A percentile compares a stretch with the other conserved stretches of the same genome.
phyloP scores from a whole-genome alignment of 1,139 yeast genomes.

The Taphrina sp. region DNA sequence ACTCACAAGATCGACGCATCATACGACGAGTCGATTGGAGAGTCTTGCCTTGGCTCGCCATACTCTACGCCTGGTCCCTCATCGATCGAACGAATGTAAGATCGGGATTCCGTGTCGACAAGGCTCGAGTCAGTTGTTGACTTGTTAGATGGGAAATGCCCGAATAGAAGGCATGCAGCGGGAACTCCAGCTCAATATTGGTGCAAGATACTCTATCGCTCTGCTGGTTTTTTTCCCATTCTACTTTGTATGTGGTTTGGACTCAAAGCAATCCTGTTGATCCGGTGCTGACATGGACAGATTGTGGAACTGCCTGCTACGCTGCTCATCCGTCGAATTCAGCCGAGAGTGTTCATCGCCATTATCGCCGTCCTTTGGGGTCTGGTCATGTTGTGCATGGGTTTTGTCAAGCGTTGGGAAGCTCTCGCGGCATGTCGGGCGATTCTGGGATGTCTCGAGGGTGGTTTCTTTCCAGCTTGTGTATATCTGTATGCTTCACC shows the following conservation, averaged over 20 bases:
- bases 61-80: slow-evolving; percentile 59
- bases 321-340: slow-evolving; percentile 56
- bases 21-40: slow-evolving; percentile 48
- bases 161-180: slow-evolving; percentile 55
- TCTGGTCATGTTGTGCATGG: slow-evolving; percentile 46
- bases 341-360: slow-evolving; percentile 52
- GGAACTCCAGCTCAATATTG: slow-evolving; percentile 50
- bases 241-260: slow-evolving; percentile 56
- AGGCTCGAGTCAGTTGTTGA: too few species aligned
- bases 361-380: slow-evolving; percentile 37
- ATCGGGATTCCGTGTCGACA: too few species aligned
- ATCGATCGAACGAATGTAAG: slow-evolving; percentile 55
- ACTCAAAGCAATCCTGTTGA: too few species aligned
- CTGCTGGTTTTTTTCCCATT: slow-evolving; percentile 67
- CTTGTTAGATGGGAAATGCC: slow-evolving; percentile 53
- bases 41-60: slow-evolving; percentile 56
- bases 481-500: too few species aligned
- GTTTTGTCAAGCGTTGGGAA: slow-evolving; percentile 58
- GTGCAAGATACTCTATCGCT: slow-evolving; percentile 53
- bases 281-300: neutral
- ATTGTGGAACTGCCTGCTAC: slow-evolving; percentile 63
- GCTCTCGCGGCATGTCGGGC: slow-evolving; percentile 53
- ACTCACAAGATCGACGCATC: slow-evolving; percentile 31
- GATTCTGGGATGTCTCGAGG: slow-evolving; percentile 31
- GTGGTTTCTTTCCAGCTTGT: slow-evolving; percentile 40